Evolutionary conservation across 2,329 filamentous ascomycete species (phyloP), one percentile per base, ranked within the genome.

Genomic region (Penicillium sp.): DNA sequence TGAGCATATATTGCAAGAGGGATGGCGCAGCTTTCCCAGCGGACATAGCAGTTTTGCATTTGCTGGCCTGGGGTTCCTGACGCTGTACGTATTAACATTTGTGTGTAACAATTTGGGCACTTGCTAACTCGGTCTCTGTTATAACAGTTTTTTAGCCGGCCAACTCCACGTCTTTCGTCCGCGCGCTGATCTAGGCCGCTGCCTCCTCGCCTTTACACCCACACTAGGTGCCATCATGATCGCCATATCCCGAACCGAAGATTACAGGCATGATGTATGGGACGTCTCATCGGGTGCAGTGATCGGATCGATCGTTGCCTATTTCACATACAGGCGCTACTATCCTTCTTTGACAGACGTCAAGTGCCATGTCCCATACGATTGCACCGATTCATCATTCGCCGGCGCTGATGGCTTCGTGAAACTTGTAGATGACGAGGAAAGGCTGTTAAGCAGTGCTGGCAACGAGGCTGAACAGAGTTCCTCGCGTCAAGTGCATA

Each of bases 231-330:
- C 84, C 3, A 71, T 80, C 1, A 65, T 87, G 68, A 83, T 87
- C 56, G 84, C 84, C 0, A 81, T 85, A 42, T 83, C 80, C 5
- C 75, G 84, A n/a, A 72, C 84, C 35, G 83, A 83, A 58, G 84
- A 87, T 63, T 87, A 87, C 64, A 73, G 84, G 24, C 84, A 87
- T 60, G 84, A 86, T 67, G 81, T 85, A 2, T 85, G 81, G 57
- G 84, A 87, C 67, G 83, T 87, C 5, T 80, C 79, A 3, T 73
- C 73, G 6, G 84, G 84, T 0, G 79, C 77, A 16, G 53, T 81
- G 20, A 65, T 87, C 6, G 84, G 84, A 0, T 72, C 83, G 28
- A 55, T 71, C 1, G 73, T 86, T 3, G 79, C 83, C 14, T 82
- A 79, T 66, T 81, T 83, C 59, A 82, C 80, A 7, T 87, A 85